phyloP scores from a whole-genome alignment of 768 basidiomycete genomes.

The Phylloporus rhodoxanthus region DNA sequence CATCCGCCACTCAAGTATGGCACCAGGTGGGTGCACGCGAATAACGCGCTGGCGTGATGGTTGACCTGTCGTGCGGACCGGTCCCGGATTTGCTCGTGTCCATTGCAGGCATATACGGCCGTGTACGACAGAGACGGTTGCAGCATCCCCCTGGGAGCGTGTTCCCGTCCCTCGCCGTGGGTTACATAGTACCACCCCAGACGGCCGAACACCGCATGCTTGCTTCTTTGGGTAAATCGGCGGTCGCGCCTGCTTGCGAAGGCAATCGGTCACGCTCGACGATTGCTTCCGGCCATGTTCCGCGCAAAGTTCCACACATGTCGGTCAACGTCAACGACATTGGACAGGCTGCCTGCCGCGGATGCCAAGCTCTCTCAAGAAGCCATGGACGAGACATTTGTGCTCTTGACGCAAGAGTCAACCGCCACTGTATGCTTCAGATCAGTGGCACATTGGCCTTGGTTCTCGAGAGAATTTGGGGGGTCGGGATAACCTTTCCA shows the following conservation, averaged over 20 bases:
- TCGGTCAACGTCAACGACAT: constrained; percentile 31
- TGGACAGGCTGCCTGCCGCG: constrained; percentile 83
- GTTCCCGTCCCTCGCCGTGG: too few species aligned
- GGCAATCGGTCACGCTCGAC: constrained; percentile 69
- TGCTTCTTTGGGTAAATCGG: constrained; percentile 54
- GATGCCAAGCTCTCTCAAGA: constrained; percentile 89
- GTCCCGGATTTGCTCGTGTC: constrained; percentile 72
- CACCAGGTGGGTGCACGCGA: constrained; percentile 13
- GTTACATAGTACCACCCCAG: constrained; percentile 34
- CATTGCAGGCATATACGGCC: constrained; percentile 78
- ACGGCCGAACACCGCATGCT: constrained; percentile 93
- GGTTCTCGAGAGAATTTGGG: constrained; percentile 79
- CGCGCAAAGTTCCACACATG: constrained; percentile 92
- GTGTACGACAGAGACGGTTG: constrained; percentile 86
- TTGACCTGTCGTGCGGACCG: constrained; percentile 47
- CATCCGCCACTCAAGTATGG: constrained; percentile 50
- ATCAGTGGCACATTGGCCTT: too few species aligned
- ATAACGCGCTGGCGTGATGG: neutral
- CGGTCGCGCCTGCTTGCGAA: constrained; percentile 34
- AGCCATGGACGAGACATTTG: constrained; percentile 96
- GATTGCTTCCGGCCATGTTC: constrained; percentile 74
- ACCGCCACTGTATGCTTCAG: constrained; percentile 72
- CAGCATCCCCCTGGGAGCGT: constrained; percentile 90
- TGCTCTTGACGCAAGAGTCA: constrained; percentile 93
- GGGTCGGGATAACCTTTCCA: constrained; percentile 79